These are phyloP conservation scores for Aegilops tauschii DNA, from an alignment of 176 grass and related monocot genomes.

Conservation along the genomic window DNA sequence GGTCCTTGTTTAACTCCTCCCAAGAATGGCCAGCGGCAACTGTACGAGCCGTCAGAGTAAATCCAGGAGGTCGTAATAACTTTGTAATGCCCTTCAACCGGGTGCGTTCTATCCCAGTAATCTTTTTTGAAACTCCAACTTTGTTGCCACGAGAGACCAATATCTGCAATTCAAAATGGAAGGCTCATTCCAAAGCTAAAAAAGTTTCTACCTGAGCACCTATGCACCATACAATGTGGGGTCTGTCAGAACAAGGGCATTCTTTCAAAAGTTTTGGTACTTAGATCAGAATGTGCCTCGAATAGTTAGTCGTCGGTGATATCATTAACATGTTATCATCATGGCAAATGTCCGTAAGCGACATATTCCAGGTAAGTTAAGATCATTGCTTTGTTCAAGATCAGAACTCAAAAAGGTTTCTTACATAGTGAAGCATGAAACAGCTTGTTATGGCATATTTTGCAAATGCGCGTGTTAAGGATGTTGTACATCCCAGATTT, in stretches of 20 bases:
- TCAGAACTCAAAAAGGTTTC: neutral
- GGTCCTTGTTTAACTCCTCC: constrained; percentile 88
- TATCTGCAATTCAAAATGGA: constrained; percentile 59
- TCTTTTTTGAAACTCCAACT: constrained; percentile 82
- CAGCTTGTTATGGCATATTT: neutral
- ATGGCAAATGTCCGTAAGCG: neutral
- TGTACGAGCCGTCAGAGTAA: constrained; percentile 77
- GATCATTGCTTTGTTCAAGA: neutral
- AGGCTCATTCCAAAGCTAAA: neutral
- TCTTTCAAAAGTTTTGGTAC: neutral
- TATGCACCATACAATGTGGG: neutral
- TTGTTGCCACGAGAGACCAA: constrained; percentile 59
- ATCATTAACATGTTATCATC: neutral
- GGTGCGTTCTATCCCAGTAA: constrained; percentile 63
- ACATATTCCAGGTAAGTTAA: neutral
- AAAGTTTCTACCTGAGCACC: neutral
- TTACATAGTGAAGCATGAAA: neutral
- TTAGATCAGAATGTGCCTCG: neutral
- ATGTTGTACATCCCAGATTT: neutral
- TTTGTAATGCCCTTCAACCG: constrained; percentile 76
- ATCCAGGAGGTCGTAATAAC: constrained; percentile 65
- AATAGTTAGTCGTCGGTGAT: neutral
- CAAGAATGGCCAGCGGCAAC: constrained; percentile 82
- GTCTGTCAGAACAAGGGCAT: neutral
- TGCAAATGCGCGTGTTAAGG: neutral